A percentile compares a stretch with the other conserved stretches of the same genome.
phyloP scores from a whole-genome alignment of 2,329 filamentous ascomycete genomes.

The Zymoseptoria pseudotritici region DNA sequence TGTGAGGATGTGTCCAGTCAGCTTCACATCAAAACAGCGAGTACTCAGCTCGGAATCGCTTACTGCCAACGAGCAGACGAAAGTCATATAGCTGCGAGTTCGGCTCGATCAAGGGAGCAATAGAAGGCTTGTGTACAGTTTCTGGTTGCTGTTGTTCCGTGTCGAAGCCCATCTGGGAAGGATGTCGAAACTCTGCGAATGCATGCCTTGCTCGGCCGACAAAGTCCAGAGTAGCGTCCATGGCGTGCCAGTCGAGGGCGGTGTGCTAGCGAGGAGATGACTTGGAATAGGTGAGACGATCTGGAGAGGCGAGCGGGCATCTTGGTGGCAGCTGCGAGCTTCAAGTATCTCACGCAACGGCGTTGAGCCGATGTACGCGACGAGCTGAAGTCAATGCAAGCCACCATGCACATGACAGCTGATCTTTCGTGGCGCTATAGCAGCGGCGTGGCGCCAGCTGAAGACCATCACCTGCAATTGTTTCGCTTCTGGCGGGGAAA shows the following conservation, averaged over 20 bases:
- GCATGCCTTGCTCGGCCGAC: constrained; percentile 11
- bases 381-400: background rate
- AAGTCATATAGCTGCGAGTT: constrained; percentile 7
- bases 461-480: background rate
- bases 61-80: constrained; percentile 15
- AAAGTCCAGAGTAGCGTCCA: constrained; percentile 15
- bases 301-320: background rate
- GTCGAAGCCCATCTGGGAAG: background rate
- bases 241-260: background rate
- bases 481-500: background rate
- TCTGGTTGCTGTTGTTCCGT: background rate
- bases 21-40: background rate
- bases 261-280: background rate
- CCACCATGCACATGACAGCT: background rate
- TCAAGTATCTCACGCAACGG: background rate
- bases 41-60: background rate
- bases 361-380: background rate
- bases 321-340: background rate
- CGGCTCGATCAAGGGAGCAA: background rate
- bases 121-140: background rate
- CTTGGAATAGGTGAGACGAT: background rate
- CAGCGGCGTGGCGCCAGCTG: background rate
- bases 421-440: background rate
- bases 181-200: constrained; percentile 13
- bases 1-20: background rate